Conservation (phyloP, 2,329 filamentous ascomycete species). For the Simplicillium sp. region DNA sequence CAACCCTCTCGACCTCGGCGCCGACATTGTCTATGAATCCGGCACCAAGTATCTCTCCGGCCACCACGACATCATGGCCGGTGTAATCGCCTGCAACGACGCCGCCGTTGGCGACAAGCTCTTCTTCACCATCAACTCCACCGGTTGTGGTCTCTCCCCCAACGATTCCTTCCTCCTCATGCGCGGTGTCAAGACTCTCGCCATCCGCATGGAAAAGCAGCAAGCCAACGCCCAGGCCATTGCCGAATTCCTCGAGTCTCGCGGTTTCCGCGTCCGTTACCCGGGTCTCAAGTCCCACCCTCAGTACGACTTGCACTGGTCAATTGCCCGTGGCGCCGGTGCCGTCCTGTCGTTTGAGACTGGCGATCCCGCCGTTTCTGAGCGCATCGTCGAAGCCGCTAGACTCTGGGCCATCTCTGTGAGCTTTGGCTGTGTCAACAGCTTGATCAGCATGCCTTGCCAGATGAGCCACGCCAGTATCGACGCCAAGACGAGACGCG, state of each 20-base stretch:
- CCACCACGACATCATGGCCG: constrained; percentile 98
- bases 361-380: constrained; percentile 70
- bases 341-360: constrained; percentile 96
- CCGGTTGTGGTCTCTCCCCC: constrained; percentile 85
- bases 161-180: constrained; percentile 96
- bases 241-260: constrained; percentile 80
- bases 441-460: constrained; percentile 97
- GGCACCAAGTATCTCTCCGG: constrained; percentile 97
- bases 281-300: constrained; percentile 90
- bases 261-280: constrained; percentile 91
- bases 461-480: constrained; percentile 99
- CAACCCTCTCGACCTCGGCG: constrained; percentile 88
- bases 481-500: constrained; percentile 82
- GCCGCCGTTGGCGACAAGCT: constrained; percentile 73
- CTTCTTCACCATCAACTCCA: constrained; percentile 95
- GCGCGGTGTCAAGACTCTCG: constrained; percentile 90
- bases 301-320: constrained; percentile 93
- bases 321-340: constrained; percentile 86
- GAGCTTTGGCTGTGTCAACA: constrained; percentile 97
- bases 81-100: constrained; percentile 88
- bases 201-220: constrained; percentile 98
- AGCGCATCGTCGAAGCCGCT: constrained; percentile 89
- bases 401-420: constrained; percentile 92
- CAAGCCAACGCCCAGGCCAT: constrained; percentile 86
- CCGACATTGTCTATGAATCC: constrained; percentile 94